Evolutionary conservation across 1,284 basidiomycete genomes (phyloP).

Genomic region (Macrocystidia cucumis): DNA sequence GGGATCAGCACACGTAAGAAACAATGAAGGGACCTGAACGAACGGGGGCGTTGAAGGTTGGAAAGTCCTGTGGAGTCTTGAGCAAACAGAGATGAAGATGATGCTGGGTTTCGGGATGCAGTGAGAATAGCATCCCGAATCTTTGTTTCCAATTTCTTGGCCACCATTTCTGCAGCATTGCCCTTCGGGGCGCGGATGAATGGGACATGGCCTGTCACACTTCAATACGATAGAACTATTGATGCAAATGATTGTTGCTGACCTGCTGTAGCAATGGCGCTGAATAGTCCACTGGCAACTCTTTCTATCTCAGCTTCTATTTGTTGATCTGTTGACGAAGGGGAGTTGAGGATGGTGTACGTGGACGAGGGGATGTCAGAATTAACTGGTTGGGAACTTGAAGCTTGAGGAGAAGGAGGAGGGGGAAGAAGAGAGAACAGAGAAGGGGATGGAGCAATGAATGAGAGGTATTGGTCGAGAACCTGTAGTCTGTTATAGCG

Average conservation of each 20-base stretch:
- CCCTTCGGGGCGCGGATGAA: constrained; percentile 93
- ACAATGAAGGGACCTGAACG: no score
- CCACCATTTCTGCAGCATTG: constrained; percentile 98
- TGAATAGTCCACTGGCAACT: constrained; percentile 87
- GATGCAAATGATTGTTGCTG: constrained; percentile 5
- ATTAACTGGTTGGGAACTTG: constrained; percentile 25
- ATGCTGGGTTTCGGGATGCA: constrained; percentile 59
- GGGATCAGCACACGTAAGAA: constrained; percentile 26
- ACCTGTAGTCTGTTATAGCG: no score
- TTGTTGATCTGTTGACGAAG: constrained; percentile 81
- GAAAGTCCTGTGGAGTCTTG: constrained; percentile 66
- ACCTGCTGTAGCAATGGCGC: constrained; percentile 90
- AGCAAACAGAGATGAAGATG: constrained; percentile 55
- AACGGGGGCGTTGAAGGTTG: constrained; percentile 81
- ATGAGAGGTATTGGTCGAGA: constrained; percentile 95
- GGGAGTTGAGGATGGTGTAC: constrained; percentile 91
- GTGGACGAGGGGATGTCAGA: constrained; percentile 33
- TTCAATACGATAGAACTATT: background rate
- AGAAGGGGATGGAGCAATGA: constrained; percentile 91
- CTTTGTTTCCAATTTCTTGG: constrained; percentile 90
- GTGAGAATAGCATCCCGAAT: constrained; percentile 89
- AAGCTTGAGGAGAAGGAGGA: constrained; percentile 23
- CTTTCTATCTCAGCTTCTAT: constrained; percentile 94
- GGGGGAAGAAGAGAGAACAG: constrained; percentile 85
- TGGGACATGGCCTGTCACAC: constrained; percentile 72